Percentiles rank a stretch among this genome's conserved stretches.
phyloP scores from a whole-genome alignment of 2,329 filamentous ascomycete species.

The Aspergillus sp. region DNA sequence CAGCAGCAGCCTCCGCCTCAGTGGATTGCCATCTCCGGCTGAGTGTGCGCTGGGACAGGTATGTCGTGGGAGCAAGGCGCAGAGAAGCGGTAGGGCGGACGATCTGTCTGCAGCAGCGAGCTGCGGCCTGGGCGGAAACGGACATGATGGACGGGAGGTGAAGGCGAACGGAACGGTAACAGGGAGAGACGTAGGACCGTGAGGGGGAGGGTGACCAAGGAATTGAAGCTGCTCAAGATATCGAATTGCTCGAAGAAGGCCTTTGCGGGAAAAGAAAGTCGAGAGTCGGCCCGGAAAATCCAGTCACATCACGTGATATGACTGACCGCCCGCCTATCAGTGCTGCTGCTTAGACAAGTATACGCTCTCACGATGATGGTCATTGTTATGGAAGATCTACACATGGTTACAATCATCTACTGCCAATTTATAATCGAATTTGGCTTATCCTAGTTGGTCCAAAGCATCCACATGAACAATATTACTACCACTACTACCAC shows the following conservation, averaged over 20 bases:
- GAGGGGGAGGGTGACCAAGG: constrained; percentile 6
- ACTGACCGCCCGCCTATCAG: neutral
- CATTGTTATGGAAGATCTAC: too few relatives aligned
- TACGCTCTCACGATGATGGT: neutral
- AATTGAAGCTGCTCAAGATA: constrained; percentile 17
- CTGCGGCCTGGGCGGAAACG: constrained; percentile 42
- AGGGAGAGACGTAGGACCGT: constrained; percentile 16
- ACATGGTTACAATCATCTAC: neutral
- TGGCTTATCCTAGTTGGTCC: neutral
- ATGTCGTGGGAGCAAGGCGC: constrained; percentile 44
- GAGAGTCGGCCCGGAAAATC: constrained; percentile 37
- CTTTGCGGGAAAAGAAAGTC: constrained; percentile 34
- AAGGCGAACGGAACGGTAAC: constrained; percentile 14
- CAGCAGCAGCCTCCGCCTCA: constrained; percentile 60
- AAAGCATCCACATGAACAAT: neutral
- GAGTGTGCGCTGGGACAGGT: constrained; percentile 42
- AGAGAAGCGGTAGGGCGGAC: constrained; percentile 45
- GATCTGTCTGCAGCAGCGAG: constrained; percentile 47
- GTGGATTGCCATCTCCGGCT: constrained; percentile 86
- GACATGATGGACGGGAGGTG: constrained; percentile 37
- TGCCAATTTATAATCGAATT: neutral
- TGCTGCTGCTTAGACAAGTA: neutral
- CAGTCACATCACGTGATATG: constrained; percentile 31
- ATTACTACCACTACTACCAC: constrained; percentile 10
- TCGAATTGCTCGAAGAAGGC: constrained; percentile 13